Conservation (phyloP, 1,139 yeast genomes). For the Magnusiomyces suaveolens region DNA sequence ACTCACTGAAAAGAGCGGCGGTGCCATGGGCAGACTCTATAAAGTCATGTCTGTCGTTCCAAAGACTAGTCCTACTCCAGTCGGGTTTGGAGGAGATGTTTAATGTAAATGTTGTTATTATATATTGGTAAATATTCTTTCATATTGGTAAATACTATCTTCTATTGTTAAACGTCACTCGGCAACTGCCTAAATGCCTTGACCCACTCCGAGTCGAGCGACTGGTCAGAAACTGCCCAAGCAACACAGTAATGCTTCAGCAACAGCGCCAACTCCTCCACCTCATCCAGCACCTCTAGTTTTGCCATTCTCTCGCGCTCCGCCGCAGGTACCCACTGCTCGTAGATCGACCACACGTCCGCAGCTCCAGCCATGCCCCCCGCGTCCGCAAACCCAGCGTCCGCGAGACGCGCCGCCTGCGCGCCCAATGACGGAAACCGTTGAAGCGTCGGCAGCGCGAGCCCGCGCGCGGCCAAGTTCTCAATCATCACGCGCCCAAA, state of each 20-base stretch:
- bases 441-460: conserved; percentile 56
- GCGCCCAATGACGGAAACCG: conserved; percentile 41
- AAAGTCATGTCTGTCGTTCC: conserved; percentile 63
- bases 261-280: conserved; percentile 71
- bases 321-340: conserved; percentile 42
- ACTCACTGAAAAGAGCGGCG: conserved; percentile 50
- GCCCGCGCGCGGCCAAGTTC: conserved; percentile 61
- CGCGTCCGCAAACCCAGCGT: conserved; percentile 18
- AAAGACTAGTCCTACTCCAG: conserved; percentile 34
- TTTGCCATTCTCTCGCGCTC: conserved; percentile 48
- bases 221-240: conserved; percentile 24
- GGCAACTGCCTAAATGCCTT: conserved; percentile 2
- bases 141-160: too few species aligned
- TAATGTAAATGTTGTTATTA: too few species aligned
- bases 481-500: conserved; percentile 78
- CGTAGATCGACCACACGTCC: conserved; percentile 52
- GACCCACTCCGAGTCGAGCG: conserved; percentile 6
- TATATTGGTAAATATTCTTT: too few species aligned
- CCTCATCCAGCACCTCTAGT: conserved; percentile 77
- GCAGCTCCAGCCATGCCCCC: conserved; percentile 33
- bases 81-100: conserved; percentile 38
- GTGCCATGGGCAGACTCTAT: conserved; percentile 69
- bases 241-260: conserved; percentile 68
- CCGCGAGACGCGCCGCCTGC: conserved; percentile 35
- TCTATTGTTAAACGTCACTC: too few species aligned